Conservation (phyloP, 2,329 filamentous ascomycete species). For the Microdochium nivale region DNA sequence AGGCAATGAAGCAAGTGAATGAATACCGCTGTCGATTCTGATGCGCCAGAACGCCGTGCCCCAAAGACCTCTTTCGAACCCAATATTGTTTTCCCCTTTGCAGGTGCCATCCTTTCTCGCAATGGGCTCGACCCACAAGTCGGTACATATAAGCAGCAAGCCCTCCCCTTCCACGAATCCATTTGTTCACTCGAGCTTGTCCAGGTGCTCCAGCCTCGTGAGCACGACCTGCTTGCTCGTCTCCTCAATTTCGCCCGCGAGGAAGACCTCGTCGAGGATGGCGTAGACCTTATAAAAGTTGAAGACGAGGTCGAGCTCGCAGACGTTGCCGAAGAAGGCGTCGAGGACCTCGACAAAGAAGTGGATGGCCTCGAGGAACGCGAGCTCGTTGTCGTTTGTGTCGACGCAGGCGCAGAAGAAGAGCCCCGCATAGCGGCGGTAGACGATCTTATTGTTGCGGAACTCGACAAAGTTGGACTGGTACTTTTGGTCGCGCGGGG, state of each 20-base stretch:
- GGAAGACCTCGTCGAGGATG: slow-evolving; percentile 95
- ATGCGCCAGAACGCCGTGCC: slow-evolving; percentile 12
- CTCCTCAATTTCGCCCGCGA: slow-evolving; percentile 97
- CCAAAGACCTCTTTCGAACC: slow-evolving; percentile 1
- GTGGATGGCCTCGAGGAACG: slow-evolving; percentile 94
- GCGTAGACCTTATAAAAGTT: slow-evolving; percentile 89
- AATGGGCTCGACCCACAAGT: no score
- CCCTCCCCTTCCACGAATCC: not conserved
- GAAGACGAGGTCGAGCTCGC: slow-evolving; percentile 86
- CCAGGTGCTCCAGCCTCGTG: slow-evolving; percentile 86
- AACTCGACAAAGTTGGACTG: slow-evolving; percentile 99
- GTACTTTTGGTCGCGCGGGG: slow-evolving; percentile 96
- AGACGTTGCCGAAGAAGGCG: slow-evolving; percentile 98
- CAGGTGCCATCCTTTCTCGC: not conserved
- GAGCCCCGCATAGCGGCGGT: slow-evolving; percentile 91
- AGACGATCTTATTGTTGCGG: slow-evolving; percentile 92
- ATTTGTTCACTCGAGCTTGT: slow-evolving; percentile 75
- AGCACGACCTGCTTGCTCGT: slow-evolving; percentile 97
- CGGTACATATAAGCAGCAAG: no score
- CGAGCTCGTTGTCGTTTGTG: slow-evolving; percentile 96
- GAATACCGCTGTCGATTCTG: not conserved
- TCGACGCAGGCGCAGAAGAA: slow-evolving; percentile 99
- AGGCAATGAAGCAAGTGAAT: not conserved
- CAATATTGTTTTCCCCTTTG: not conserved
- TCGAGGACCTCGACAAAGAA: slow-evolving; percentile 99